Evolutionary conservation across 176 grass and related monocot species (phyloP).

Genomic region (Areca catechu): DNA sequence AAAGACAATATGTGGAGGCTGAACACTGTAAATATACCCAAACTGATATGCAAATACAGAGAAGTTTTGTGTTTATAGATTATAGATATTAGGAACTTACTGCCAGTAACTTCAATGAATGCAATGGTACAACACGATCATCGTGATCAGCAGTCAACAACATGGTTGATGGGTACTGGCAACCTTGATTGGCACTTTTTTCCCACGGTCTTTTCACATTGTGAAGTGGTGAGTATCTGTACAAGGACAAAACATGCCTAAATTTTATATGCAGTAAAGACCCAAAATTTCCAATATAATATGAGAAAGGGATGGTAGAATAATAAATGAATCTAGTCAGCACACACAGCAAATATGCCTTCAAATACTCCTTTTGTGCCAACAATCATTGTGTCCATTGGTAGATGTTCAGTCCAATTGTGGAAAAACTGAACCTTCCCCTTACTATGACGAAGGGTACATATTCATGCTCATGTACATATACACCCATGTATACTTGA

Average conservation of each 20-base stretch:
- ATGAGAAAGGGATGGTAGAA: too few relatives aligned
- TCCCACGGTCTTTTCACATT: conserved; percentile 77
- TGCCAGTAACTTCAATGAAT: conserved; percentile 82
- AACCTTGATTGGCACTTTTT: conserved; percentile 29
- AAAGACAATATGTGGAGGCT: too few relatives aligned
- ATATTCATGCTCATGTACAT: too few relatives aligned
- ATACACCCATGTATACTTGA: too few relatives aligned
- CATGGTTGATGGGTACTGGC: conserved; percentile 73
- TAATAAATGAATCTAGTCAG: too few relatives aligned
- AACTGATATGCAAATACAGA: background rate
- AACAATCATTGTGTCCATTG: background rate
- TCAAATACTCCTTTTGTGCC: background rate
- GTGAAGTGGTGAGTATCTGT: conserved; percentile 87
- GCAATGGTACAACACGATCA: conserved; percentile 85
- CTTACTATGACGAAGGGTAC: too few relatives aligned
- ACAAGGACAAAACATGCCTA: too few relatives aligned
- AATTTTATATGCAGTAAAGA: too few relatives aligned
- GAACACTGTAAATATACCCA: background rate
- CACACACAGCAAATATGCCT: background rate
- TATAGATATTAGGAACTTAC: conserved; percentile 37
- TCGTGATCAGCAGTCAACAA: conserved; percentile 88
- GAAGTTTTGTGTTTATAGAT: background rate
- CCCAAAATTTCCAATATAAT: too few relatives aligned
- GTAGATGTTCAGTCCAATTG: background rate
- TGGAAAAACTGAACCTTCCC: too few relatives aligned